phyloP scores from a whole-genome alignment of 306 rosid species.

The Ormosia semicastrata region DNA sequence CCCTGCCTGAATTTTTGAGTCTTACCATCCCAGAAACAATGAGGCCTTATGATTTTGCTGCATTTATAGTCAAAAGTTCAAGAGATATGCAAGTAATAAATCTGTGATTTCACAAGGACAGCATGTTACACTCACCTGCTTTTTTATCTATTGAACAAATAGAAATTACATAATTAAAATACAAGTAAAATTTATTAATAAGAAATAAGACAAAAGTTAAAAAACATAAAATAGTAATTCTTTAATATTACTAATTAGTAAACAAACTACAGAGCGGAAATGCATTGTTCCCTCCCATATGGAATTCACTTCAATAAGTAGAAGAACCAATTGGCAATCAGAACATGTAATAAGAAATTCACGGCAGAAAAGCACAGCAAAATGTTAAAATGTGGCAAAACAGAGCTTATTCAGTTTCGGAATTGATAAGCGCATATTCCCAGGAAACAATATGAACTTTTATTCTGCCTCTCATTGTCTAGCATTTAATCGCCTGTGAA shows the following conservation, averaged over 20 bases:
- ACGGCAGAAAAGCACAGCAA: background rate
- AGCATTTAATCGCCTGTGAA: slow-evolving; percentile 25
- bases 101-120: background rate
- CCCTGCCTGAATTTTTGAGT: background rate
- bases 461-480: slow-evolving; percentile 17
- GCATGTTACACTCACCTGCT: too few species aligned
- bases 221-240: too few species aligned
- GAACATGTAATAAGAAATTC: background rate
- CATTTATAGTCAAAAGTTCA: background rate
- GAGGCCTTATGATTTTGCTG: too few species aligned
- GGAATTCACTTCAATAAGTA: background rate
- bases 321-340: background rate
- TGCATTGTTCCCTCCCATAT: background rate
- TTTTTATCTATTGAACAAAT: background rate
- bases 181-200: background rate
- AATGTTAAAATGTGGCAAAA: slow-evolving; percentile 15
- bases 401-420: background rate
- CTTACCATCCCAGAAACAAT: background rate
- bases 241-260: too few species aligned
- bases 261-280: background rate
- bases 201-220: background rate
- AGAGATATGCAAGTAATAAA: background rate
- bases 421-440: background rate
- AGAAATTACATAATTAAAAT: background rate
- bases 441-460: background rate